Base-by-base conservation (phyloP, 495 filamentous ascomycete genomes). In the Pseudevernia furfuracea region DNA sequence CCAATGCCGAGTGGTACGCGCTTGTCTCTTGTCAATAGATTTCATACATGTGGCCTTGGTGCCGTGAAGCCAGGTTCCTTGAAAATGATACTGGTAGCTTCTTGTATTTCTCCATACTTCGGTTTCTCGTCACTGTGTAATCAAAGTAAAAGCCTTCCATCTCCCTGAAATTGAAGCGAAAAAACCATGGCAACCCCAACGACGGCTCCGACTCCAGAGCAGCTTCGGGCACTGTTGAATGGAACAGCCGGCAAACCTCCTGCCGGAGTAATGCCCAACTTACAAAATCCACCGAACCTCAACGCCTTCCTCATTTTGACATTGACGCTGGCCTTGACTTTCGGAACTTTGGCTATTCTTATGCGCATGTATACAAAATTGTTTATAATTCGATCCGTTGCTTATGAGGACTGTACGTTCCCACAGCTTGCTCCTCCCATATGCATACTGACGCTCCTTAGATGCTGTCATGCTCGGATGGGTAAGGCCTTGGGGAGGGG, bases 331-430 rank as follows among this genome's bases (percentile, higher is more conserved):
- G 59, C 15, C n/a, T n/a, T 67, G 14, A 55, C 32, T 3, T 28
- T 61, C 19, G 25, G 53, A 9, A 65, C 48, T 39, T 3, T 69
- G 0, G 52, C 57, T 41, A 14, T 67, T 23, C 19, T 64, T 0
- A 30, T 64, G 19, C 64, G 64, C 37, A 60, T 67, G 39, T 69
- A 66, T 37, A 67, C 64, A 15, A 69, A 69, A 43, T 0, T 37
- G 4, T 66, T 59, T 28, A 36, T 69, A 5, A 21, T 64, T 9
- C 56, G 65, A 21, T 61, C 57, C 4, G 1, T 61, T 14, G 58
- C 37, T 28, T 59, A 32, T 4, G 67, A 69, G 32, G 67, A 69
- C 39, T 69, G 67, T 69, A 49, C 58, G 28, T 21, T 60, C 21
- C 6, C 19, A 1, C 14, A 11, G 21, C 10, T 39, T 39, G 12